Base-by-base conservation (phyloP, 2,329 filamentous ascomycete species). In the Penicillium freii region DNA sequence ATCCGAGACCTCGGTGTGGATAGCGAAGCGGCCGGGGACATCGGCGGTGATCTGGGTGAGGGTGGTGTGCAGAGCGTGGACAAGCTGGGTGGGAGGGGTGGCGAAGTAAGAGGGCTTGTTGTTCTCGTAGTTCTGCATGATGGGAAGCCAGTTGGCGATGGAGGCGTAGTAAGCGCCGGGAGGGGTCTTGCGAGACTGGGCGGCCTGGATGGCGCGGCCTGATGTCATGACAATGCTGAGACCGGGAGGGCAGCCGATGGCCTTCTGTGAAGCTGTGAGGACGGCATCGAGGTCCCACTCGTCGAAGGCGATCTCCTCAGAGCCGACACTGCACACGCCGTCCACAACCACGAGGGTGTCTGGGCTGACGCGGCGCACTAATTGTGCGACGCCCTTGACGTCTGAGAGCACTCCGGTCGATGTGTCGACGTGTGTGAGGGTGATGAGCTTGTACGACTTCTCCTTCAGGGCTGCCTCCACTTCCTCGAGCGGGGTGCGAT, bases 51-150 rank as follows among this genome's bases (percentile, higher is more conserved):
- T 94, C 75, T 96, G 91, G 56, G 82, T 88, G 29, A 99, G 82
- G 2, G 92, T 84, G 9, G 92, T 96, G 82, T 99, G 89, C 36
- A 99, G 84, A 47, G 94, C 94, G 76, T 90, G 93, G 66, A 99
- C 83, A 50, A 99, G 85, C 78, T 99, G 94, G 15, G 94, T 94
- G 5, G 92, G 92, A 0, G 94, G 94, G 1, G 94, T 99, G 38
- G 94, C 94, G 72, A 99, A 99, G 82, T 99, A 99, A 2, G 92
- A 96, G 38, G 94, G 86, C 81, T 97, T 99, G 81, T 92, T 91
- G 63, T 91, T 91, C 80, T 99, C 94, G 77, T 99, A 99, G 80
- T 97, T 97, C 80, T 94, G 87, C 93, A 99, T 97, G 77, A 99
- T 94, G 46, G 93, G 93, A 56, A 92, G 81, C 94, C 94, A 99